phyloP scores from a whole-genome alignment of 2,329 filamentous ascomycete genomes.

The Trichophyton benhamiae region DNA sequence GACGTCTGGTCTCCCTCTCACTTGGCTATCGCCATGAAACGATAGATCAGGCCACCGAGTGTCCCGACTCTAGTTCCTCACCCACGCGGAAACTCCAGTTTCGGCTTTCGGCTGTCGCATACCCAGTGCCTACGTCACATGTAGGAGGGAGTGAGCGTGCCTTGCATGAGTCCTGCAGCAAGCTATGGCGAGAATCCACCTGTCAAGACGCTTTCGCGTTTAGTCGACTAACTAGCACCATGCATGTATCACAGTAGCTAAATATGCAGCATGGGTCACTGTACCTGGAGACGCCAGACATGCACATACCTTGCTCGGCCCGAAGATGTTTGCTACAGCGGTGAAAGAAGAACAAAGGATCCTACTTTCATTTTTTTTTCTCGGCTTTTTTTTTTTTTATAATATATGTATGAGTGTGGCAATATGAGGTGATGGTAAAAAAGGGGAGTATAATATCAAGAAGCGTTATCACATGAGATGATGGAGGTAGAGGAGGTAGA shows the following conservation, averaged over 20 bases:
- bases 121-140: too few relatives aligned
- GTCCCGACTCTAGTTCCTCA: too few relatives aligned
- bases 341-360: slow-evolving; percentile 4
- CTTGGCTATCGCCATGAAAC: too few relatives aligned
- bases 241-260: neutral
- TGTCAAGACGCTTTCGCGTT: neutral
- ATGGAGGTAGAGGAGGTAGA: neutral
- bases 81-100: too few relatives aligned
- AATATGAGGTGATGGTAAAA: neutral
- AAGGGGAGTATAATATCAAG: neutral
- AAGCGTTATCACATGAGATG: neutral
- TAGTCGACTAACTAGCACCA: neutral
- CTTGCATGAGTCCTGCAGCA: neutral
- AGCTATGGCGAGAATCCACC: neutral
- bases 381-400: neutral
- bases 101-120: too few relatives aligned
- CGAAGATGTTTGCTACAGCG: neutral
- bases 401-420: neutral
- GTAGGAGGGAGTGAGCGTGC: neutral
- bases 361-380: slow-evolving; percentile 3
- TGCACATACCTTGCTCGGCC: neutral
- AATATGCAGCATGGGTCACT: neutral
- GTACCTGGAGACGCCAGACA: neutral
- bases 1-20: too few relatives aligned
- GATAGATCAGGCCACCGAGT: too few relatives aligned